Evolutionary conservation across 257 asterid species (phyloP), one percentile per base, ranked within the genome.

Genomic region (Voacanga thouarsii): DNA sequence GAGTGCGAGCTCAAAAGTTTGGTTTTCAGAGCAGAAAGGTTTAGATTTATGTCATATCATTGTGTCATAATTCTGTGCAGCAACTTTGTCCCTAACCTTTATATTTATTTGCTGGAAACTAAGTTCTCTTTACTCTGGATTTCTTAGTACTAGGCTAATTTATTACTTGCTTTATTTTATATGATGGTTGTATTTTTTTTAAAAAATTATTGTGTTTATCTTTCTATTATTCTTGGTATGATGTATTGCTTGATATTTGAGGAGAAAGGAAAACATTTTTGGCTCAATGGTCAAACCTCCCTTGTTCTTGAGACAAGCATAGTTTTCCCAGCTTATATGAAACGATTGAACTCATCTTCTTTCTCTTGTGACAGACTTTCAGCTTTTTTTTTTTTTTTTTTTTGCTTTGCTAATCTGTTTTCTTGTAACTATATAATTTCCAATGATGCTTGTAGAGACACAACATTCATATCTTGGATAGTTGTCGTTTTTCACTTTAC

Each of bases 1-100:
- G 96, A 96, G 80, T 92, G 90, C 10, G 96, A 93, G 77, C 84
- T 89, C 79, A 88, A 86, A 82, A 90, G 95, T 84, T 89, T 72
- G 76, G 88, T 78, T 69, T 93, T 92, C 83, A 91, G 90, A 80
- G 97, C 97, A 56, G 97, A 89, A 88, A 92, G 99, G 99, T 96
- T 80, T 10, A 76, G 89, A 28, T 33, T 57, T 71, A n/a, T n/a
- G n/a, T n/a, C n/a, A n/a, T n/a, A n/a, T n/a, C n/a, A n/a, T n/a
- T n/a, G n/a, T n/a, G 59, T 74, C 10, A 24, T 23, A 26, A 63
- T 6, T 1, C 37, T 72, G 4, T 39, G 12, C 33, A 66, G 41
- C 51, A 56, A 24, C 15, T 70, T 78, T 72, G 24, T 80, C 41
- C 72, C 63, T 47, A 24, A 43, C 47, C 65, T 78, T 26, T 77